Conservation (phyloP, 2,329 filamentous ascomycete species). For the Ploettnerulaceae sp. region DNA sequence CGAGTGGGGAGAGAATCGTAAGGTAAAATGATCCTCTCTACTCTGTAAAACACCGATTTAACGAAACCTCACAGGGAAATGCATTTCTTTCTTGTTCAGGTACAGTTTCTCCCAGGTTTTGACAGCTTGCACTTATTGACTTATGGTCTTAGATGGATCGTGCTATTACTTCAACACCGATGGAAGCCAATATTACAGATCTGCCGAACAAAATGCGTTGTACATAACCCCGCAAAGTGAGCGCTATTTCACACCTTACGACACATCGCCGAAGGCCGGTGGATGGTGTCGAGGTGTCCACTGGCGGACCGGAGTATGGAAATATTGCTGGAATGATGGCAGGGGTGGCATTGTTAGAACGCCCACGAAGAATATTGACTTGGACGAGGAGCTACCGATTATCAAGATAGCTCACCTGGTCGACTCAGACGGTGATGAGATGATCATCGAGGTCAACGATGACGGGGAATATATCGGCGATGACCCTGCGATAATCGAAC, state of each 20-base stretch:
- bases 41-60: too few relatives aligned
- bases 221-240: slow-evolving; percentile 1
- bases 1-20: too few relatives aligned
- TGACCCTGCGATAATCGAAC: neutral
- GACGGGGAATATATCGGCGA: neutral
- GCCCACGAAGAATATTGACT: neutral
- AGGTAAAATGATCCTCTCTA: too few relatives aligned
- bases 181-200: neutral
- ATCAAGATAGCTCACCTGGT: neutral
- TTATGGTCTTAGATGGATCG: neutral
- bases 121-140: too few relatives aligned
- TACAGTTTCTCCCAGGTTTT: too few relatives aligned
- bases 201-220: neutral
- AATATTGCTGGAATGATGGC: neutral
- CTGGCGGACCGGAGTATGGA: neutral
- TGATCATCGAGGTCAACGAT: neutral
- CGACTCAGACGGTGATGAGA: neutral
- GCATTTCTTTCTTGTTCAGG: neutral
- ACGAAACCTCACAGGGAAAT: neutral
- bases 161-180: slow-evolving; percentile 9
- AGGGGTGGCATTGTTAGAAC: neutral
- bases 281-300: neutral
- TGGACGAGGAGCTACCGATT: neutral
- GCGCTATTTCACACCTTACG: neutral
- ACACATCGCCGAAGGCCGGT: neutral